Percentiles rank a stretch among this genome's conserved stretches.
Conservation (phyloP, 495 filamentous ascomycete species). For the Evernia prunastri region DNA sequence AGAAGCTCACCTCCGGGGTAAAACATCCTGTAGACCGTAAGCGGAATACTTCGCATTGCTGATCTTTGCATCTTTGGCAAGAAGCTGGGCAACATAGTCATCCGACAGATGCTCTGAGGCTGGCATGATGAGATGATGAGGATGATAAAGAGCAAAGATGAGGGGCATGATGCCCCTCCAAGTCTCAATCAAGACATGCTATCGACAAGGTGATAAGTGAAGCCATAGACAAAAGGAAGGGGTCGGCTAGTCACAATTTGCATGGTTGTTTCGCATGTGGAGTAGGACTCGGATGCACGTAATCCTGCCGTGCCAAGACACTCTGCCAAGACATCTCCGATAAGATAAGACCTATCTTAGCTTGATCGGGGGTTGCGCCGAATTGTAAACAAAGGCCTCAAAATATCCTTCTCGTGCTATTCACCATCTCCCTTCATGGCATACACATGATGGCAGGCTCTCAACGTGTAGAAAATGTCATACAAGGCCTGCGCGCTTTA, state of each 20-base stretch:
- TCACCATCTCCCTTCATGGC: not conserved
- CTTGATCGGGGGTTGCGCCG: not conserved
- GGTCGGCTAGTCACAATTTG: not conserved
- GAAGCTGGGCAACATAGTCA: slow-evolving; percentile 65
- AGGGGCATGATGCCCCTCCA: not conserved
- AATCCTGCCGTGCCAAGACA: too few relatives aligned
- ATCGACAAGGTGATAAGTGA: slow-evolving; percentile 1
- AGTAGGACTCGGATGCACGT: too few relatives aligned
- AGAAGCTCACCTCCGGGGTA: slow-evolving; percentile 54
- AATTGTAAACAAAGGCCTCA: slow-evolving; percentile 14
- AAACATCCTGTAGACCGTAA: slow-evolving; percentile 64
- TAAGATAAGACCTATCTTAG: slow-evolving; percentile 14
- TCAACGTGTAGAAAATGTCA: slow-evolving; percentile 17
- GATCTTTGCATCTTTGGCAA: slow-evolving; percentile 66
- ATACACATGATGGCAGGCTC: slow-evolving; percentile 6
- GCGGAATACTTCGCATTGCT: slow-evolving; percentile 64
- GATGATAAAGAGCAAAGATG: slow-evolving; percentile 6
- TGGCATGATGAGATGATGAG: slow-evolving; percentile 27
- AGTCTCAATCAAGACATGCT: not conserved
- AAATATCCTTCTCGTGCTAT: not conserved
- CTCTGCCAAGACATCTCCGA: slow-evolving; percentile 2
- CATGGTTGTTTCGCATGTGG: not conserved
- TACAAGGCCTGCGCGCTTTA: slow-evolving; percentile 25
- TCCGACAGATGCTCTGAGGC: slow-evolving; percentile 37
- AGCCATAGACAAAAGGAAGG: not conserved